Conservation (phyloP, 176 grass and related monocot genomes). For the Phragmites australis region DNA sequence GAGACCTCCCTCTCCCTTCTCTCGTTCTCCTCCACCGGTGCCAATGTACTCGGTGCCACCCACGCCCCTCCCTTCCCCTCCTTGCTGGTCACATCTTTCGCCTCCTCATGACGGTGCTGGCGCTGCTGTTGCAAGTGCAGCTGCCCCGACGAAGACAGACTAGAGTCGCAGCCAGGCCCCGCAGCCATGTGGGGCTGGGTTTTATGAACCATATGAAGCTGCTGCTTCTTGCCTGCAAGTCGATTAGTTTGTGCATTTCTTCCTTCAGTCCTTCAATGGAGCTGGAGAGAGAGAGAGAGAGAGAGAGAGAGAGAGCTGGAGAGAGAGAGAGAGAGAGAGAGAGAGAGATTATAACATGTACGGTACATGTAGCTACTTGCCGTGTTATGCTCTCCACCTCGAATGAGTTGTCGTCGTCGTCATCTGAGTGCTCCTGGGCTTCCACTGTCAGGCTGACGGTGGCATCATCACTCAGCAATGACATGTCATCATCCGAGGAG, state of each 20-base stretch:
- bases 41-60: slow-evolving; percentile 18
- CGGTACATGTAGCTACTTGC: slow-evolving; percentile 29
- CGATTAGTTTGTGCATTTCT: no score
- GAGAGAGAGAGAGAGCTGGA: no score
- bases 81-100: background rate
- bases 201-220: background rate
- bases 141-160: background rate
- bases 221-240: background rate
- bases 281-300: no score
- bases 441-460: background rate
- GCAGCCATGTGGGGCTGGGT: background rate
- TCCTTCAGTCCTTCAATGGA: no score
- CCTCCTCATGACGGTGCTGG: background rate
- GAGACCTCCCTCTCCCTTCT: slow-evolving; percentile 27
- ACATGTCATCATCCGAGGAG: slow-evolving; percentile 48
- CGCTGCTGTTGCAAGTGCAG: background rate
- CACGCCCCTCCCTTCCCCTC: background rate
- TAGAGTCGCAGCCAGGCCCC: background rate
- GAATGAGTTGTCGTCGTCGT: slow-evolving; percentile 40
- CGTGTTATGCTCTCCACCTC: slow-evolving; percentile 42
- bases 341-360: background rate
- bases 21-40: slow-evolving; percentile 23
- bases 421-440: background rate
- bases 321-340: no score
- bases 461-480: slow-evolving; percentile 3